A percentile compares a stretch with the other conserved stretches of the same genome.
phyloP scores from a whole-genome alignment of 2,329 filamentous ascomycete genomes.

The Verticillium longisporum region DNA sequence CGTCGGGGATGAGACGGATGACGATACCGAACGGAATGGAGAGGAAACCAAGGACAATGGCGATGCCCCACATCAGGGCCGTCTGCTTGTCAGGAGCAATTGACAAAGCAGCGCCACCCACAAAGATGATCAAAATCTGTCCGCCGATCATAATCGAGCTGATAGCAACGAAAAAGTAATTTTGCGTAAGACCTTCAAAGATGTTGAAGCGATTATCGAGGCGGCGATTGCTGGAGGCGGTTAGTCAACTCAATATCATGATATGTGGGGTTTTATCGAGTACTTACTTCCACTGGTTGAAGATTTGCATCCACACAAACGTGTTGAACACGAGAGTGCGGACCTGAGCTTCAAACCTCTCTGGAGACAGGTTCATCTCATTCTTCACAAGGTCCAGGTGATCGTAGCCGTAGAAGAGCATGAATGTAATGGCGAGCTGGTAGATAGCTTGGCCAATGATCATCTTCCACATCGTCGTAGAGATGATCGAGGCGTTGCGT shows the following conservation, averaged over 20 bases:
- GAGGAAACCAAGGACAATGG: conserved; percentile 73
- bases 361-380: conserved; percentile 1
- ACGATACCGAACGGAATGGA: conserved; percentile 78
- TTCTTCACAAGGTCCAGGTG: conserved; percentile 15
- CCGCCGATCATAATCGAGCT: conserved; percentile 82
- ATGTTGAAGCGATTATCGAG: conserved; percentile 95
- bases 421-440: conserved; percentile 72
- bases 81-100: conserved; percentile 57
- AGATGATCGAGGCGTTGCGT: conserved; percentile 60
- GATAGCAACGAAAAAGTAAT: conserved; percentile 85
- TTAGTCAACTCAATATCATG: conserved; percentile 12
- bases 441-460: conserved; percentile 89
- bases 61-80: conserved; percentile 79
- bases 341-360: conserved; percentile 38
- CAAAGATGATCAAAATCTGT: conserved; percentile 83
- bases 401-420: conserved; percentile 70
- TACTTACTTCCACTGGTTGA: conserved; percentile 90
- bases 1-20: conserved; percentile 78
- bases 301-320: conserved; percentile 99
- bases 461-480: conserved; percentile 98
- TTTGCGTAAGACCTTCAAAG: conserved; percentile 78
- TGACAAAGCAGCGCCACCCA: conserved; percentile 75
- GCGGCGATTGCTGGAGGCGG: conserved; percentile 63
- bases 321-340: conserved; percentile 91
- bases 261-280: neutral